Base-by-base conservation (phyloP, 352 stramenopile species). In the Phytophthora megakarya region DNA sequence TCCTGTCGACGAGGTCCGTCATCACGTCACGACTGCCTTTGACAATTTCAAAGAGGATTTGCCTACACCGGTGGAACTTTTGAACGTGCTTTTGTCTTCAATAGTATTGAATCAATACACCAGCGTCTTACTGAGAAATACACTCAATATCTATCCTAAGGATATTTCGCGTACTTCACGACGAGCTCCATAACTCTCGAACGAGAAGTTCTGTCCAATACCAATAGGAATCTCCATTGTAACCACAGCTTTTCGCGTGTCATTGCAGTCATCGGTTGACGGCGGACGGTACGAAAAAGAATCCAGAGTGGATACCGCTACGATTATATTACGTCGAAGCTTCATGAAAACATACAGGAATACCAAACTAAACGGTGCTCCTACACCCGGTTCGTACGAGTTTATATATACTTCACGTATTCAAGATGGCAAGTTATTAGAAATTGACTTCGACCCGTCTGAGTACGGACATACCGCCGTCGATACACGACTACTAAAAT, bases 401-500 rank as follows among this genome's bases (percentile, higher is more conserved):
- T 32, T 32, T 32, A 9, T 32, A 9, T 32, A 32, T 9, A 9
- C 9, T 9, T 32, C 26, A 35, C 1, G 10, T 35, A 35, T 35
- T 35, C 4, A 35, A 35, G 3, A 35, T 35, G 10, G 13, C 30
- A 35, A 35, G 30, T 35, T 35, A 35, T 32, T 9, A 9, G 26
- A 32, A 32, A 15, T 35, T 3, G 13, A 35, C 3, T 35, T 35
- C 8, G 30, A 35, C 3, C n/a, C n/a, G 13, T 35, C 30, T 35
- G 30, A 35, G 4, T 35, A 13, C 30, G 8, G 30, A 11, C 30
- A 12, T 35, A 35, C 30, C 30, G 30, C 30, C 30, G 8, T 11
- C 25, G 56, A 65, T 65, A 58, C 56, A 13, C 52, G 61, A 58
- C 51, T 68, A 37, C 22, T 45, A 37, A 57, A 58, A 64, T 12